Conservation (phyloP, 441 rosid species). For the Pelargonium citronellum region DNA sequence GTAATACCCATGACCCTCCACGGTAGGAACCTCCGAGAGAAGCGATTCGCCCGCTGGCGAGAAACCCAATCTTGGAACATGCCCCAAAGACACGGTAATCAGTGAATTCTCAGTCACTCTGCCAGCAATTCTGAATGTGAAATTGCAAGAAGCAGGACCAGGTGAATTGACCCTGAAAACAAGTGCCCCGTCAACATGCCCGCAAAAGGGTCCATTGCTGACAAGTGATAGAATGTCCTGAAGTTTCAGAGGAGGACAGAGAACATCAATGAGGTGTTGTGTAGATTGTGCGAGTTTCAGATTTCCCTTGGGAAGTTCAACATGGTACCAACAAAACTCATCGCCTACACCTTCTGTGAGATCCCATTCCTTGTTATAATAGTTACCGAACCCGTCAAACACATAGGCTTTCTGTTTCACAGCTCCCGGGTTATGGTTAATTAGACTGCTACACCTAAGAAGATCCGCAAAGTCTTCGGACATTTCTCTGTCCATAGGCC, state of each 20-base stretch:
- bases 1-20: slow-evolving; percentile 46
- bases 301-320: slow-evolving; percentile 73
- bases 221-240: slow-evolving; percentile 93
- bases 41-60: slow-evolving; percentile 71
- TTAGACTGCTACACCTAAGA: too few relatives aligned
- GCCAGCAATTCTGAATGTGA: slow-evolving; percentile 79
- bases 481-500: too few relatives aligned
- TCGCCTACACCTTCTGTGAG: slow-evolving; percentile 59
- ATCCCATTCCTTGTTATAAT: slow-evolving; percentile 71
- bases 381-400: slow-evolving; percentile 73
- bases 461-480: too few relatives aligned
- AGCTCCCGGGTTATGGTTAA: too few relatives aligned
- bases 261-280: slow-evolving; percentile 76
- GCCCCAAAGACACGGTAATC: slow-evolving; percentile 80
- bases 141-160: slow-evolving; percentile 67
- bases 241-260: slow-evolving; percentile 87
- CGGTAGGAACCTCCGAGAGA: slow-evolving; percentile 79
- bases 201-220: slow-evolving; percentile 89
- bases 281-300: slow-evolving; percentile 75
- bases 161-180: slow-evolving; percentile 92
- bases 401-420: slow-evolving; percentile 48
- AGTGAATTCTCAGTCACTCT: slow-evolving; percentile 82
- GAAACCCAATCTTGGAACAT: slow-evolving; percentile 46
- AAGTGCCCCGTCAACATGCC: slow-evolving; percentile 78
- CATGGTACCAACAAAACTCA: slow-evolving; percentile 95